phyloP scores from a whole-genome alignment of 129 eudicot species.

The Tanacetum coccineum region DNA sequence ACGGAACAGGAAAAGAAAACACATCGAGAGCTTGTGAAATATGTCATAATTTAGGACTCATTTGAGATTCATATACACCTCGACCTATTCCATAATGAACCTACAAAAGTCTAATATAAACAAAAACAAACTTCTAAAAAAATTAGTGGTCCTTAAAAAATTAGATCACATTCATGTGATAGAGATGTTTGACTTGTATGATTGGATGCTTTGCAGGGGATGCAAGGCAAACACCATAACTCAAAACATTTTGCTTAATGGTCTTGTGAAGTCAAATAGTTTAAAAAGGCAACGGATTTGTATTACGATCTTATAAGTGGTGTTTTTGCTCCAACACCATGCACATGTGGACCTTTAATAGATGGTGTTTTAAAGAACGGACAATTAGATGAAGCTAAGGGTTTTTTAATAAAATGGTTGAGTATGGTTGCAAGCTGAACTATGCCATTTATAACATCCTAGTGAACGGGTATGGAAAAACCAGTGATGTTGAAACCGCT shows the following conservation, averaged over 20 bases:
- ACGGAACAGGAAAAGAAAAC: no score
- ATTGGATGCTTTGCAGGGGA: slow-evolving; percentile 73
- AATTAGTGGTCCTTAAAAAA: no score
- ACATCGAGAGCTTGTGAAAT: no score
- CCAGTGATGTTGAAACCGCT: slow-evolving; percentile 73
- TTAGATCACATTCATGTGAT: no score
- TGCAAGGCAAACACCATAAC: slow-evolving; percentile 69
- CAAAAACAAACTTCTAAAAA: no score
- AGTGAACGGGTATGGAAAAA: slow-evolving; percentile 84
- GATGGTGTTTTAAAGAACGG: slow-evolving; percentile 74
- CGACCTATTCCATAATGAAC: no score
- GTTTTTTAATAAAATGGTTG: slow-evolving; percentile 74
- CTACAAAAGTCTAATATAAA: no score
- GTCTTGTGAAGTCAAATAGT: slow-evolving; percentile 72
- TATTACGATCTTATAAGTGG: slow-evolving; percentile 75
- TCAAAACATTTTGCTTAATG: slow-evolving; percentile 71
- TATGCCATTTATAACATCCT: slow-evolving; percentile 85
- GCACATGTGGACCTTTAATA: slow-evolving; percentile 91
- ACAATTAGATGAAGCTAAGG: slow-evolving; percentile 61
- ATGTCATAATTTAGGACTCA: no score
- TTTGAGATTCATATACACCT: no score
- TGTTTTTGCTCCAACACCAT: slow-evolving; percentile 87
- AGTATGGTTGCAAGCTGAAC: slow-evolving; percentile 82
- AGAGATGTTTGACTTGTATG: slow-evolving; percentile 59
- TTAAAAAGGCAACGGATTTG: slow-evolving; percentile 68